phyloP scores from a whole-genome alignment of 495 filamentous ascomycete species.

The Penicillium salamii region DNA sequence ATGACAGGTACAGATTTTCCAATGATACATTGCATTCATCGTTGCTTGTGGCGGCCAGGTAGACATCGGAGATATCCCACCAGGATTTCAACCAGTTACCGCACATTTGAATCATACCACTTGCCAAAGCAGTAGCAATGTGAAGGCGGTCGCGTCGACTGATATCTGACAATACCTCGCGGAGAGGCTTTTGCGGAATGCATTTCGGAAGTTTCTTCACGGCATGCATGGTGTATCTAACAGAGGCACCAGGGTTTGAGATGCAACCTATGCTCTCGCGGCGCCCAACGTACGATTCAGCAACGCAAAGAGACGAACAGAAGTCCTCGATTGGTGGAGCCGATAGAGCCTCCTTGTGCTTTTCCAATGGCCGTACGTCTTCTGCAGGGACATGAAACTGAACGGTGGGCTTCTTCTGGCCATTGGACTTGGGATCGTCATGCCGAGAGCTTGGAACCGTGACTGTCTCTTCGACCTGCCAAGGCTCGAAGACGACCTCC shows the following conservation, averaged over 20 bases:
- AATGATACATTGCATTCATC: conserved; percentile 3
- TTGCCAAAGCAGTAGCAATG: conserved; percentile 32
- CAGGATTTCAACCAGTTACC: conserved; percentile 31
- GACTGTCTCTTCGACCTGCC: conserved; percentile 13
- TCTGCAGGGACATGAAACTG: background rate
- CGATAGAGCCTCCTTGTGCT: background rate
- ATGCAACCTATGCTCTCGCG: conserved; percentile 14
- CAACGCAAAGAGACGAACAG: conserved; percentile 1
- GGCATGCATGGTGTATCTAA: conserved; percentile 3
- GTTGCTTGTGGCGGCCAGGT: background rate
- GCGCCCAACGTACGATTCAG: background rate
- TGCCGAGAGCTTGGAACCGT: background rate
- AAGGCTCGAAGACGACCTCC: conserved; percentile 9
- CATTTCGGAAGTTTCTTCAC: background rate
- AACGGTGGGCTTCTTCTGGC: background rate
- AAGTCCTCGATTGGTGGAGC: background rate
- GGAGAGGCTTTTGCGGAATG: conserved; percentile 2
- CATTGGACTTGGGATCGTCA: background rate
- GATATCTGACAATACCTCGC: conserved; percentile 6
- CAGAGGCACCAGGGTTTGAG: background rate
- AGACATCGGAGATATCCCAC: conserved; percentile 23
- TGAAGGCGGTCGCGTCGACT: conserved; percentile 27
- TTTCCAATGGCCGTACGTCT: background rate
- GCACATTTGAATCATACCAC: conserved; percentile 32
- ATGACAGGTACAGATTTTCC: conserved; percentile 13